These are phyloP conservation scores for Pleurostoma richardsiae DNA, from an alignment of 2,329 filamentous ascomycete species.

Conservation along the genomic window DNA sequence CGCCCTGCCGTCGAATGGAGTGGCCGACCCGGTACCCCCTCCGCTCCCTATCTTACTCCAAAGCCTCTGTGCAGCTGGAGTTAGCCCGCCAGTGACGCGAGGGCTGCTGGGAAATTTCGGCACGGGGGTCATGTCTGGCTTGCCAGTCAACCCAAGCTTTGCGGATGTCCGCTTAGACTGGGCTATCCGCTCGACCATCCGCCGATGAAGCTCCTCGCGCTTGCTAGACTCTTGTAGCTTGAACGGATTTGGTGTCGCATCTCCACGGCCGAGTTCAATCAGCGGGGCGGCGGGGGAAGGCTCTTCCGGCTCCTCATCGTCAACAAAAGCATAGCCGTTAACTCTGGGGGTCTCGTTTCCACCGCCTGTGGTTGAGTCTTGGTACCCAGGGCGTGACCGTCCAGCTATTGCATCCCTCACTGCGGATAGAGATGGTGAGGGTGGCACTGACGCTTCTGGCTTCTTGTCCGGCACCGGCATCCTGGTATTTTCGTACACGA, in stretches of 20 bases:
- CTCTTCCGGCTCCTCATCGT: conserved; percentile 63
- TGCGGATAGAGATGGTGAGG: conserved; percentile 79
- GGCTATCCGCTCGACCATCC: conserved; percentile 79
- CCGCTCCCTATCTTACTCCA: conserved; percentile 55
- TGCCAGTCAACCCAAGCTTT: conserved; percentile 55
- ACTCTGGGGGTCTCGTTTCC: conserved; percentile 82
- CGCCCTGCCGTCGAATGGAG: conserved; percentile 31
- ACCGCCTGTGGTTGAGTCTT: conserved; percentile 50
- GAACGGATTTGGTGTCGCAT: conserved; percentile 73
- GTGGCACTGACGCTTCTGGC: conserved; percentile 44
- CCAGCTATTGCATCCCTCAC: conserved; percentile 81
- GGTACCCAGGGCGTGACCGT: conserved; percentile 55
- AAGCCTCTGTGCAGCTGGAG: conserved; percentile 68
- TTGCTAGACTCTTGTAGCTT: conserved; percentile 68
- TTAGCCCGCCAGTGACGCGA: conserved; percentile 52
- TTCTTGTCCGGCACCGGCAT: conserved; percentile 48
- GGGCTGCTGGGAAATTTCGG: conserved; percentile 67
- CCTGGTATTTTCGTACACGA: conserved; percentile 81
- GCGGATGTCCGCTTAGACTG: conserved; percentile 63
- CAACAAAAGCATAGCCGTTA: conserved; percentile 91
- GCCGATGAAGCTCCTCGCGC: conserved; percentile 76
- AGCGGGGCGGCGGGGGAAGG: conserved; percentile 24
- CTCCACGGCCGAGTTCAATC: conserved; percentile 54
- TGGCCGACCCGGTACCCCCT: conserved; percentile 24
- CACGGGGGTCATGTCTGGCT: conserved; percentile 54